Evolutionary conservation across 306 rosid species (phyloP).

Genomic region (Vachellia pachyceras): DNA sequence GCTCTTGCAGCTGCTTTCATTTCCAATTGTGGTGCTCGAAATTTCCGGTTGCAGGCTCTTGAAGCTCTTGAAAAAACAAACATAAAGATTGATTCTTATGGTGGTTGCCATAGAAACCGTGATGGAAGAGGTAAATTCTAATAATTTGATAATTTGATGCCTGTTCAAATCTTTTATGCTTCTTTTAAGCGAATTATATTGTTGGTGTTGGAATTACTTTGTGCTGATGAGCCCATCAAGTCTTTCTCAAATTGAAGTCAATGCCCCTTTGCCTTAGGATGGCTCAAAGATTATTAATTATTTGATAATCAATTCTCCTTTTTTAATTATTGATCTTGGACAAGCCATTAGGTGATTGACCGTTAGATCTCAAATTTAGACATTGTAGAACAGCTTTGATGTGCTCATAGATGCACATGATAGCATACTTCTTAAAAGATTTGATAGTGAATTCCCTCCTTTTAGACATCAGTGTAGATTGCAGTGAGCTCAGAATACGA

Average conservation of each 20-base stretch:
- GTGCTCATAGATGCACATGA: slow-evolving; percentile 8
- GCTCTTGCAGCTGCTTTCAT: slow-evolving; percentile 98
- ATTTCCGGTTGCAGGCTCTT: slow-evolving; percentile 96
- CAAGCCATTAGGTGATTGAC: slow-evolving; percentile 18
- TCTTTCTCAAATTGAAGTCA: slow-evolving; percentile 19
- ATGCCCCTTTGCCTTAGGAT: slow-evolving; percentile 17
- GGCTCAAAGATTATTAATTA: slow-evolving; percentile 19
- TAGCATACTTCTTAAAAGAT: slow-evolving; percentile 1
- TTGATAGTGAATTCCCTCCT: slow-evolving; percentile 15
- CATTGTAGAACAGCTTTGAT: slow-evolving; percentile 13
- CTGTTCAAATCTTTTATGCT: slow-evolving; percentile 9
- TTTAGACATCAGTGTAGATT: neutral
- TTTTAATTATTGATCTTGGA: slow-evolving; percentile 14
- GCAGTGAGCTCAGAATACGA: neutral
- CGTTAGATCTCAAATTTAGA: slow-evolving; percentile 7
- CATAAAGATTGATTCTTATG: slow-evolving; percentile 82
- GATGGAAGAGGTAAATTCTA: slow-evolving; percentile 72
- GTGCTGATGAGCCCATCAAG: slow-evolving; percentile 10
- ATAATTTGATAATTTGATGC: slow-evolving; percentile 19
- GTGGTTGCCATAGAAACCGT: slow-evolving; percentile 90
- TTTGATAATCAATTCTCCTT: slow-evolving; percentile 8
- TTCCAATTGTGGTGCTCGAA: slow-evolving; percentile 96
- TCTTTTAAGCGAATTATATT: slow-evolving; percentile 17
- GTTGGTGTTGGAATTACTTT: slow-evolving; percentile 14
- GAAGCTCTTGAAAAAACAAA: slow-evolving; percentile 79